Evolutionary conservation across 768 basidiomycete species (phyloP), one percentile per base, ranked within the genome.

Genomic region (Lactarius evosmus): DNA sequence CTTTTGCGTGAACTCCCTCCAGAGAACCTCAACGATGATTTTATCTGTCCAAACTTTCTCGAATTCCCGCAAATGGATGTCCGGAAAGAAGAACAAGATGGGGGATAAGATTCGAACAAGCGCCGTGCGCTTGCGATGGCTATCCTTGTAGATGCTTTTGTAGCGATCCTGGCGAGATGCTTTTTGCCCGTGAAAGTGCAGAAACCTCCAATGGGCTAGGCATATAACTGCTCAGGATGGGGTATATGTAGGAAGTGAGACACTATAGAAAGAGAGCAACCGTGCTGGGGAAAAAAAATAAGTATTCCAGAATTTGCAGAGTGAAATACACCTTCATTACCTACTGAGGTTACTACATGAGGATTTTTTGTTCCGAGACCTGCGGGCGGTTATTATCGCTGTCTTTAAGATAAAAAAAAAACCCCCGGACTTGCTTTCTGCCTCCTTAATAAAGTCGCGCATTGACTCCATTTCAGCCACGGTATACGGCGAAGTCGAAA

Each of bases 21-120:
- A 66, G 33, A 50, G 17, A 7, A 41, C 61, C 25, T 57, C 40
- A 3, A 63, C 36, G 17, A 63, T 14, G 4, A 66, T 12, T 17
- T 63, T 51, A 29, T 66, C 65, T 8, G 34, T 17, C 60, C 61
- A 66, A 30, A 66, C 38, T 9, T 54, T 64, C 8, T 38, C 17
- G 9, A 66, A 34, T 57, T 64, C 65, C 7, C 61, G 60, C 34
- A 66, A 32, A 58, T 66, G 61, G 22, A 50, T 56, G 30, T 58
- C 40, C 34, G 65, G 65, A 14, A 49, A 17, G 56, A 53, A 62
- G 40, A 66, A 64, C 29, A 66, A 53, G 17, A 54, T 11, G 16
- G 30, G 16, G 8, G 65, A 63, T 22, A 66, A 19, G 7, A 58
- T 1, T 16, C 8, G 51, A 17, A 66, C 4, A 17, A 25, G 36